Evolutionary conservation across 2,329 filamentous ascomycete species (phyloP).

Genomic region (Graphilbum ipis-grandicollis): DNA sequence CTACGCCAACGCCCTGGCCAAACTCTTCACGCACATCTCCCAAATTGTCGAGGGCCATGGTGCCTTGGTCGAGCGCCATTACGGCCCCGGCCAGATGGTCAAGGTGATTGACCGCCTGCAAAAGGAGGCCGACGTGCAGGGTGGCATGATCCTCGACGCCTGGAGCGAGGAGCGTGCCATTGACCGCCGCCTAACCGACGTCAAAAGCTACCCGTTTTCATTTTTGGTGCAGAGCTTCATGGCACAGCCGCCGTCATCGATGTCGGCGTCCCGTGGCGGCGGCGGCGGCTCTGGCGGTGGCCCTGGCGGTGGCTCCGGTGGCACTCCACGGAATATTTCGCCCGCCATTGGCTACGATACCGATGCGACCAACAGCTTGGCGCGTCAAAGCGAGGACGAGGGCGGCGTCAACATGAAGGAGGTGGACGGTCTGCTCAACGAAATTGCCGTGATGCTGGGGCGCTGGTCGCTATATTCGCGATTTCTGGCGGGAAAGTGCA

Average conservation of each 20-base stretch:
- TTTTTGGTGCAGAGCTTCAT: slow-evolving; percentile 93
- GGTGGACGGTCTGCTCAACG: slow-evolving; percentile 70
- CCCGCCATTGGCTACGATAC: slow-evolving; percentile 15
- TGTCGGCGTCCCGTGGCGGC: background rate
- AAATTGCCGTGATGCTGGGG: slow-evolving; percentile 82
- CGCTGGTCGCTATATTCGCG: slow-evolving; percentile 85
- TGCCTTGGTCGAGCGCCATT: slow-evolving; percentile 80
- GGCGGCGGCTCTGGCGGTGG: slow-evolving; percentile 14
- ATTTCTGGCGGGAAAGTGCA: slow-evolving; percentile 76
- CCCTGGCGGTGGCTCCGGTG: slow-evolving; percentile 19
- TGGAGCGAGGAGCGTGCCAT: slow-evolving; percentile 83
- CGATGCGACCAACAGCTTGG: no score
- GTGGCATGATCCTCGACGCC: slow-evolving; percentile 85
- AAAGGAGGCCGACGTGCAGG: slow-evolving; percentile 88
- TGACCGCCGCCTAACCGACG: slow-evolving; percentile 76
- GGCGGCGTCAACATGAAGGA: slow-evolving; percentile 98
- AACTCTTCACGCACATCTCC: slow-evolving; percentile 92
- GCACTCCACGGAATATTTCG: background rate
- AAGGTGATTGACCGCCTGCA: slow-evolving; percentile 86
- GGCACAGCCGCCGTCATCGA: no score
- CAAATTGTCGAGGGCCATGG: slow-evolving; percentile 91
- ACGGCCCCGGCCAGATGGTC: slow-evolving; percentile 83
- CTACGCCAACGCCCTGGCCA: slow-evolving; percentile 79
- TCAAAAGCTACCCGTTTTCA: slow-evolving; percentile 95
- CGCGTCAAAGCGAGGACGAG: slow-evolving; percentile 65